Percentiles rank a stretch among this genome's conserved stretches.
Evolutionary conservation across 805 yeast species (phyloP).

Genomic region (Candida boleticola): DNA sequence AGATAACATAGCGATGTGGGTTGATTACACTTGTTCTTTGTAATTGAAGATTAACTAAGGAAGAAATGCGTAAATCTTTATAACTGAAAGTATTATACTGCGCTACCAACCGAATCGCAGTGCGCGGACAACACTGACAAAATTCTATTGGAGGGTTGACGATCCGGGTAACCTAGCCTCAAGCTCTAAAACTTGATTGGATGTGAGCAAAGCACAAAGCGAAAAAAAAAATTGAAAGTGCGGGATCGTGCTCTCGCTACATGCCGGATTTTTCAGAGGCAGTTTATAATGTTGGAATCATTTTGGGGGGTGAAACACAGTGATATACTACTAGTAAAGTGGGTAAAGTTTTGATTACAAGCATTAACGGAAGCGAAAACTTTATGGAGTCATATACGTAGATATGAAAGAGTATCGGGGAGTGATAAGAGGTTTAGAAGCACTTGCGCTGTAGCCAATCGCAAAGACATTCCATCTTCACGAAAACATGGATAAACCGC

Average conservation of each 20-base stretch:
- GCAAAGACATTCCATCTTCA: too few species aligned
- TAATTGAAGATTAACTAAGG: background rate
- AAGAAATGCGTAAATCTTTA: conserved; percentile 4
- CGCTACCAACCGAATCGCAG: conserved; percentile 8
- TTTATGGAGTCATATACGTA: too few species aligned
- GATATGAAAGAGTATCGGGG: too few species aligned
- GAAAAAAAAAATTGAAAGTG: background rate
- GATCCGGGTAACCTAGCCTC: conserved; percentile 3
- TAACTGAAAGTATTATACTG: conserved; percentile 2
- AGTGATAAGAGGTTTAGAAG: too few species aligned
- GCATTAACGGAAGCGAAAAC: too few species aligned
- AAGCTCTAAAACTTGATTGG: conserved; percentile 5
- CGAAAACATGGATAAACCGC: too few species aligned
- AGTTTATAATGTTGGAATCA: too few species aligned
- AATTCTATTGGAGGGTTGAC: conserved; percentile 8
- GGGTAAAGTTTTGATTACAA: too few species aligned
- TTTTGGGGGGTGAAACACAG: too few species aligned
- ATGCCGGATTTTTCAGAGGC: too few species aligned
- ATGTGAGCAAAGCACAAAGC: background rate
- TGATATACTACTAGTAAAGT: too few species aligned
- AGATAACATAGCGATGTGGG: conserved; percentile 59
- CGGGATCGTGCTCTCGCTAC: background rate
- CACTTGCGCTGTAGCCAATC: too few species aligned
- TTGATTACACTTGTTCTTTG: conserved; percentile 10
- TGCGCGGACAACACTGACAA: conserved; percentile 5